Conservation (phyloP, 108 stramenopile genomes). For the Cyclotella sp. region DNA sequence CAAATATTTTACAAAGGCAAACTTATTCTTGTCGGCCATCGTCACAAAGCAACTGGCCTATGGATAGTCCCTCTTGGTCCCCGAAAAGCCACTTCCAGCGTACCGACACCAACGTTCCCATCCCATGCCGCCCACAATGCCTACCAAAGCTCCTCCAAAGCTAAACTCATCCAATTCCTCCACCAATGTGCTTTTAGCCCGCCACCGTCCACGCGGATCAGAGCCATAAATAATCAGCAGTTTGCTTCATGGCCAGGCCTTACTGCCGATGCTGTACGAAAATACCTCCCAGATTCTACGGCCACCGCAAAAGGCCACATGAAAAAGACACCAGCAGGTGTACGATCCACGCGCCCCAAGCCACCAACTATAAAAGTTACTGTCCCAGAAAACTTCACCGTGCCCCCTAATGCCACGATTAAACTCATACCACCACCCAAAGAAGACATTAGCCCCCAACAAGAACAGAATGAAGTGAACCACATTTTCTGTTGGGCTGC, state of each 20-base stretch:
- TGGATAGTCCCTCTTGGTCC: too few species aligned
- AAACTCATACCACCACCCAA: too few species aligned
- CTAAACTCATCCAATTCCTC: conserved; percentile 18
- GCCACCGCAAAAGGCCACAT: conserved; percentile 23
- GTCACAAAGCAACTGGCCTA: conserved; percentile 10
- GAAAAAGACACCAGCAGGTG: too few species aligned
- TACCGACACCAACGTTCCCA: too few species aligned
- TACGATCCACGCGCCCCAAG: neutral
- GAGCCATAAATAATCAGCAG: conserved; percentile 19
- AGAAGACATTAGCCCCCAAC: neutral
- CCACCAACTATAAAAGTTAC: neutral
- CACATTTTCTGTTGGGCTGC: conserved; percentile 15
- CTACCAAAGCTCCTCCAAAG: too few species aligned
- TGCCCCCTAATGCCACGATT: too few species aligned
- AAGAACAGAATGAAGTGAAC: too few species aligned
- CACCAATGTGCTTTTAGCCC: too few species aligned
- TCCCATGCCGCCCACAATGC: too few species aligned
- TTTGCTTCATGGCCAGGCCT: conserved; percentile 10
- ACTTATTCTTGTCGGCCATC: conserved; percentile 7
- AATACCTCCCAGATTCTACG: neutral
- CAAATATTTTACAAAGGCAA: conserved; percentile 6
- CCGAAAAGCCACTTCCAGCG: too few species aligned
- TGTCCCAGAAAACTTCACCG: neutral
- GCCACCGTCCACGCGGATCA: conserved; percentile 5
- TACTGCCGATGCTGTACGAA: conserved; percentile 3